phyloP scores from a whole-genome alignment of 306 rosid species.

The Datisca glomerata region DNA sequence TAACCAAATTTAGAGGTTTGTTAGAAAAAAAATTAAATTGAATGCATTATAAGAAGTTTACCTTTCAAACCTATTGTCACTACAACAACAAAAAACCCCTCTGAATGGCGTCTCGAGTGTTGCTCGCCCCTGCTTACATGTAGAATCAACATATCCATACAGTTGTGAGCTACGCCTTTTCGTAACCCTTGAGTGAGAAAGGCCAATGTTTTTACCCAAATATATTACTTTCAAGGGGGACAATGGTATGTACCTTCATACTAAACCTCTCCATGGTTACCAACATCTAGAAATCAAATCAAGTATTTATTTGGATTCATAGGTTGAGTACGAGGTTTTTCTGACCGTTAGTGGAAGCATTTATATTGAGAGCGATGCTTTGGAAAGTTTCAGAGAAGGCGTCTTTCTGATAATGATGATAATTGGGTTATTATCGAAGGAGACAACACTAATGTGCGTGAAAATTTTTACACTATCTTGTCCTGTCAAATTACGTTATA shows the following conservation, averaged over 20 bases:
- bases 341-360: not conserved
- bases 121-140: not conserved
- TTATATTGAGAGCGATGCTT: not conserved
- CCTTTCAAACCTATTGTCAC: too few species aligned
- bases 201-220: not conserved
- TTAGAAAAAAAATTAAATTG: too few species aligned
- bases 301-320: not conserved
- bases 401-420: too few species aligned
- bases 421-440: not conserved
- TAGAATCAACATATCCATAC: too few species aligned
- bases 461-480: not conserved
- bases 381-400: not conserved
- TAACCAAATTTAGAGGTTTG: too few species aligned
- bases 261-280: not conserved
- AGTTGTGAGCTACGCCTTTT: not conserved
- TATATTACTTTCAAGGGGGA: slow-evolving; percentile 4
- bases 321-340: not conserved
- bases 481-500: slow-evolving; percentile 1
- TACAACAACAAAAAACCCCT: too few species aligned
- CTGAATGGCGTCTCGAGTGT: not conserved
- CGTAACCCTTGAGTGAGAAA: not conserved
- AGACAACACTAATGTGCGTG: too few species aligned
- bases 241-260: not conserved
- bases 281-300: not conserved
- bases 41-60: too few species aligned